phyloP scores from a whole-genome alignment of 805 yeast genomes.

The Ogataea wickerhamii region DNA sequence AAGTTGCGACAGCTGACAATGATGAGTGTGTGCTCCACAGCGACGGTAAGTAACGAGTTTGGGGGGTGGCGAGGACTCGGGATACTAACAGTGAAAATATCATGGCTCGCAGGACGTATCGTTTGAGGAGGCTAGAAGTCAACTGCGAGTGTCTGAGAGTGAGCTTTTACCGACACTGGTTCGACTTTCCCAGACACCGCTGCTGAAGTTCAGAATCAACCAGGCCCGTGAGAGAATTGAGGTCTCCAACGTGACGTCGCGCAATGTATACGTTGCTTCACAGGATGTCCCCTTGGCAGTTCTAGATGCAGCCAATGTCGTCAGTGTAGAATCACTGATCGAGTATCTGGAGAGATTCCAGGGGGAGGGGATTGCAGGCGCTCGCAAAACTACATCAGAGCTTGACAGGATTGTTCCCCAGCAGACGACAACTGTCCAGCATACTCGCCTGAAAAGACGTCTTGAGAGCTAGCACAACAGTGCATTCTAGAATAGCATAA shows the following conservation, averaged over 20 bases:
- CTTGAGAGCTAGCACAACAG: conserved; percentile 4
- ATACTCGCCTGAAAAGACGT: conserved; percentile 5
- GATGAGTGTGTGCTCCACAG: conserved; percentile 12
- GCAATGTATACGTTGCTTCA: conserved; percentile 19
- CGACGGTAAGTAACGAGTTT: conserved; percentile 3
- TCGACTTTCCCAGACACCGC: conserved; percentile 10
- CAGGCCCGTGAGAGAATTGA: conserved; percentile 7
- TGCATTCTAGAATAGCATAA: not conserved
- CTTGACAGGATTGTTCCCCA: not conserved
- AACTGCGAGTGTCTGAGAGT: not conserved
- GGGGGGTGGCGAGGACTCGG: not conserved
- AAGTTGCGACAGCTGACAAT: conserved; percentile 21
- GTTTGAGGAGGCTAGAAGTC: conserved; percentile 1
- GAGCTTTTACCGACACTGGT: conserved; percentile 10
- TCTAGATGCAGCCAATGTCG: not conserved
- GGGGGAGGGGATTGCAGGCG: conserved; percentile 4
- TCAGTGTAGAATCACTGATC: conserved; percentile 6
- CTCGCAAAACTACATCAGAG: conserved; percentile 1
- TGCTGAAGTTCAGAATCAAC: conserved; percentile 19
- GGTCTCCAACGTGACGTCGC: conserved; percentile 8
- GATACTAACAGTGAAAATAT: not conserved
- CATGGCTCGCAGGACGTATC: not conserved
- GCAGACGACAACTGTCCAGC: too few relatives aligned
- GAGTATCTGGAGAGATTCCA: conserved; percentile 8
- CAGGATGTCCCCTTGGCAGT: conserved; percentile 17